Percentiles rank a stretch among this genome's conserved stretches.
phyloP scores from a whole-genome alignment of 2,329 filamentous ascomycete genomes.

The Lasiodiplodia sp. region DNA sequence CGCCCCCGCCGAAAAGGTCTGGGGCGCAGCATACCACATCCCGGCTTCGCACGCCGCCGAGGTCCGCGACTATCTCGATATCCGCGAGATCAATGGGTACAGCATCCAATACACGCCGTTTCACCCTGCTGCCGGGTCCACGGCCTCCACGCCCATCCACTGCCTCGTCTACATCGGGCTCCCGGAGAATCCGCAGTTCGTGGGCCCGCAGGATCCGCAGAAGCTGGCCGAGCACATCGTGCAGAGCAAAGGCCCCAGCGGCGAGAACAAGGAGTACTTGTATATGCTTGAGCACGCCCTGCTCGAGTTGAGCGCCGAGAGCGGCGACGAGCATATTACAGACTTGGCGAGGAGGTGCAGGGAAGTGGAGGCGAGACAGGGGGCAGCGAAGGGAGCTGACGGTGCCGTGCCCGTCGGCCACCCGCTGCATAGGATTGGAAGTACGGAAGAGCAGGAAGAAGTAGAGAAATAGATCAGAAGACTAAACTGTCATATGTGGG shows the following conservation, averaged over 20 bases:
- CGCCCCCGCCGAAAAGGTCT: slow-evolving; percentile 70
- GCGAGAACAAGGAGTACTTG: slow-evolving; percentile 89
- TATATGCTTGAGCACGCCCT: slow-evolving; percentile 80
- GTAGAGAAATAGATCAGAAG: slow-evolving; percentile 52
- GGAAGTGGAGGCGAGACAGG: slow-evolving; percentile 62
- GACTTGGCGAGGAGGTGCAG: slow-evolving; percentile 80
- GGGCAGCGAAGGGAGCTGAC: slow-evolving; percentile 50
- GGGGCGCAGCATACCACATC: slow-evolving; percentile 94
- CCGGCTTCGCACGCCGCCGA: slow-evolving; percentile 73
- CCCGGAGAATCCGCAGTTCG: slow-evolving; percentile 90
- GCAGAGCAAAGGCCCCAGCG: slow-evolving; percentile 79
- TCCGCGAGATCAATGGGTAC: slow-evolving; percentile 97
- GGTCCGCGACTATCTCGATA: slow-evolving; percentile 90
- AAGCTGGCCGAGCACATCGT: slow-evolving; percentile 82
- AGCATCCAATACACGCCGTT: slow-evolving; percentile 91
- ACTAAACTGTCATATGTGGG: not conserved
- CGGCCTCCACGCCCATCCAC: slow-evolving; percentile 37
- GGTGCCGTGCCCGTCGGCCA: not conserved
- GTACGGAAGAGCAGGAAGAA: slow-evolving; percentile 68
- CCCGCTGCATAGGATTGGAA: slow-evolving; percentile 53
- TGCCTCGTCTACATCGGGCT: slow-evolving; percentile 93
- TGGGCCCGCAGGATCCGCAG: slow-evolving; percentile 81
- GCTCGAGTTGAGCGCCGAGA: slow-evolving; percentile 74
- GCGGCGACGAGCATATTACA: slow-evolving; percentile 81
- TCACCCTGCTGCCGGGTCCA: slow-evolving; percentile 61